These are phyloP conservation scores for Russula abietina DNA, from an alignment of 768 basidiomycete species.

Conservation along the genomic window DNA sequence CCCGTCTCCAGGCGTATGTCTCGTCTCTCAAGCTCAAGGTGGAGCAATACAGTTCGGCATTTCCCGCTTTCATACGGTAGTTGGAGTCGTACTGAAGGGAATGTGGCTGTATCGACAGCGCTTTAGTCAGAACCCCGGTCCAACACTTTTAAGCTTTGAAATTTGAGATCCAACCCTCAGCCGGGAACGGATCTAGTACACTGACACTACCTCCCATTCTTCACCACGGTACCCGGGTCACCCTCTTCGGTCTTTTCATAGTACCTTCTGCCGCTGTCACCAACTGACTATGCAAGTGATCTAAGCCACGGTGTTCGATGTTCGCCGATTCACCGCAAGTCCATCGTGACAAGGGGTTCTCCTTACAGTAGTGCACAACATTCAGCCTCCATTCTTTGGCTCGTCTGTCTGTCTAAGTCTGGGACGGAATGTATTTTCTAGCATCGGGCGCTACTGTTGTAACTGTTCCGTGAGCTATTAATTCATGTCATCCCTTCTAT, in stretches of 20 bases:
- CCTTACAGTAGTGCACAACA: too few species aligned
- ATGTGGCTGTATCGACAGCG: neutral
- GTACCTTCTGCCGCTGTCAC: too few species aligned
- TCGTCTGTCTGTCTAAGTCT: neutral
- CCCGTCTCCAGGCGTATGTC: too few species aligned
- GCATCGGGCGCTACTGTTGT: too few species aligned
- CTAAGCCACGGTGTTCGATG: too few species aligned
- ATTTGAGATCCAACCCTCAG: neutral
- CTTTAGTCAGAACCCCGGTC: neutral
- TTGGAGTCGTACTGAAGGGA: too few species aligned
- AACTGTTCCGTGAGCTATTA: neutral
- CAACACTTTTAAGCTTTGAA: neutral
- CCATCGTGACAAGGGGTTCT: too few species aligned
- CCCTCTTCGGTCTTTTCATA: neutral
- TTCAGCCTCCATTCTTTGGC: too few species aligned
- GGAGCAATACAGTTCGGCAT: neutral
- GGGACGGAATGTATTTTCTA: neutral
- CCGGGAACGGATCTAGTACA: conserved; percentile 4
- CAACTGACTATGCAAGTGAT: too few species aligned
- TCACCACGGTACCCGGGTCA: neutral
- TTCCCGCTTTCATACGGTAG: neutral
- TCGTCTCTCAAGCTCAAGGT: too few species aligned
- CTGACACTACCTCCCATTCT: neutral
- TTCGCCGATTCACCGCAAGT: too few species aligned
- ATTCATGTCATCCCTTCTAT: too few species aligned